Percentiles rank a stretch among this genome's conserved stretches.
Evolutionary conservation across 1,284 basidiomycete species (phyloP).

Genomic region (Entoloma clypeatum): DNA sequence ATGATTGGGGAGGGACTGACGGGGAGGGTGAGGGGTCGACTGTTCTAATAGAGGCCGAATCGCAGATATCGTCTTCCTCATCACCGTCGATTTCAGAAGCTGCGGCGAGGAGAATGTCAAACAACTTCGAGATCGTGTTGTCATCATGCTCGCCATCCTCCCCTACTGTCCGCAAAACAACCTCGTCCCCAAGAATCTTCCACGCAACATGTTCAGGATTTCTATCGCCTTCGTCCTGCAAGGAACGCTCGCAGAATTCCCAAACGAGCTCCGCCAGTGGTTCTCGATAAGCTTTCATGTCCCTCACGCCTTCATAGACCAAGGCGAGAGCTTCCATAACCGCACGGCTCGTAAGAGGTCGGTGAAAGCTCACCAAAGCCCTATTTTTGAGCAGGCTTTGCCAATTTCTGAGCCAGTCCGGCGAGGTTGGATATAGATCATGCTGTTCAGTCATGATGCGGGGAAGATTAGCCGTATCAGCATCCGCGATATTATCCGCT

Average conservation of each 20-base stretch:
- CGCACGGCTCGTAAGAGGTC: constrained; percentile 52
- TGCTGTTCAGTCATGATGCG: constrained; percentile 58
- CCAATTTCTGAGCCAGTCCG: constrained; percentile 69
- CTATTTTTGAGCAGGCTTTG: constrained; percentile 48
- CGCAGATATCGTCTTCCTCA: constrained; percentile 36
- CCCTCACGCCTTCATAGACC: constrained; percentile 62
- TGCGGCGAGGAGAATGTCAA: constrained; percentile 39
- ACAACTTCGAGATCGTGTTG: constrained; percentile 25
- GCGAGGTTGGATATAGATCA: constrained; percentile 62
- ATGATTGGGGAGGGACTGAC: constrained; percentile 32
- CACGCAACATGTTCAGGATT: constrained; percentile 50
- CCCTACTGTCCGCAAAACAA: constrained; percentile 49
- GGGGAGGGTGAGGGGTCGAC: constrained; percentile 34
- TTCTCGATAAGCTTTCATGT: constrained; percentile 61
- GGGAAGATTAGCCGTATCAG: constrained; percentile 58
- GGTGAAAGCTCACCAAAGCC: constrained; percentile 41
- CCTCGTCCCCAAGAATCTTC: constrained; percentile 61
- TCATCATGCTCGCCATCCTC: constrained; percentile 24
- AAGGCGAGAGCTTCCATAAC: constrained; percentile 52
- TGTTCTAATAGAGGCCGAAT: constrained; percentile 37
- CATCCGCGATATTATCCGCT: constrained; percentile 59
- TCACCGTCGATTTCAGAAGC: constrained; percentile 31
- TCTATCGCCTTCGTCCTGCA: constrained; percentile 31
- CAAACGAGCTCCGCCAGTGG: constrained; percentile 58
- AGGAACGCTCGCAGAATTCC: constrained; percentile 45